phyloP scores from a whole-genome alignment of 495 filamentous ascomycete genomes.

The Tuber umbilicatum region DNA sequence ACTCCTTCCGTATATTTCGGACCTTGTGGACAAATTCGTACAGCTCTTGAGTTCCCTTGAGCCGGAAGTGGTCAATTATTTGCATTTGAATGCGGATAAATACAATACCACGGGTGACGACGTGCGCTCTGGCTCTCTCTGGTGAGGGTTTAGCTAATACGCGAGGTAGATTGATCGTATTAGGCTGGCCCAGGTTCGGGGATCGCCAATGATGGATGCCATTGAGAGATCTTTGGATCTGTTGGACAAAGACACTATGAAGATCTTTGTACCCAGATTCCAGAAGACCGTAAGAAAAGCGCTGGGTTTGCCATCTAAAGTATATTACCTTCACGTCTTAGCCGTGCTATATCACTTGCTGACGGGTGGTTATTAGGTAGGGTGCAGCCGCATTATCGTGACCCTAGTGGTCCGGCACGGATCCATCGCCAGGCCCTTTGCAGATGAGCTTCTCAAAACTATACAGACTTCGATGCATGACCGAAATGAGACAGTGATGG shows the following conservation, averaged over 20 bases:
- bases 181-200: slow-evolving; percentile 68
- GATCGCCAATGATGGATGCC: slow-evolving; percentile 87
- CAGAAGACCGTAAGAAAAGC: slow-evolving; percentile 74
- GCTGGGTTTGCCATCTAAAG: slow-evolving; percentile 82
- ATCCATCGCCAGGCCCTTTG: slow-evolving; percentile 66
- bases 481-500: slow-evolving; percentile 81
- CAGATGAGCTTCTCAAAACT: slow-evolving; percentile 66
- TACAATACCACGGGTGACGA: slow-evolving; percentile 75
- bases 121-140: slow-evolving; percentile 3
- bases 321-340: slow-evolving; percentile 5
- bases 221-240: slow-evolving; percentile 83
- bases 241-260: slow-evolving; percentile 70
- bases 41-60: slow-evolving; percentile 78
- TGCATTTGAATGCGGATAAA: slow-evolving; percentile 80
- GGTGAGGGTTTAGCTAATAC: neutral
- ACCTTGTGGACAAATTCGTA: slow-evolving; percentile 72
- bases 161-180: slow-evolving; percentile 65
- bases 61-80: slow-evolving; percentile 76
- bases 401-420: slow-evolving; percentile 75
- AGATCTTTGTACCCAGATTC: slow-evolving; percentile 61
- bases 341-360: neutral
- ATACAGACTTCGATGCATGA: slow-evolving; percentile 75
- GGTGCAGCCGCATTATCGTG: slow-evolving; percentile 75
- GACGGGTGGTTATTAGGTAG: slow-evolving; percentile 49
- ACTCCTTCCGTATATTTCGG: slow-evolving; percentile 70